Conservation (phyloP, 257 asterid species). For the Schizonepeta tenuifolia region DNA sequence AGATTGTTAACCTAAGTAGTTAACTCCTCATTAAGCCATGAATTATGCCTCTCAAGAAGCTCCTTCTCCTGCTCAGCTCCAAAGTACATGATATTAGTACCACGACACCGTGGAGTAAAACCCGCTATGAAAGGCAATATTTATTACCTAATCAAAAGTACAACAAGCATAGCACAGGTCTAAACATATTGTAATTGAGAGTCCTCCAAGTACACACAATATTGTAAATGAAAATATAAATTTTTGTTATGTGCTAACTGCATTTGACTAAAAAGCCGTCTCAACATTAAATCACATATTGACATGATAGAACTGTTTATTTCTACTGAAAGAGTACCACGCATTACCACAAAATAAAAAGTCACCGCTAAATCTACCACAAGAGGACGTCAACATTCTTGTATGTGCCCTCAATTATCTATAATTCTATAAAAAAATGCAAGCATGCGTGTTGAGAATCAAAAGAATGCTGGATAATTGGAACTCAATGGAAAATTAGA, state of each 20-base stretch:
- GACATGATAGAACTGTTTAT: background rate
- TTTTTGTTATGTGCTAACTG: background rate
- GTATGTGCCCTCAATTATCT: background rate
- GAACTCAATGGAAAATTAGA: background rate
- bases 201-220: background rate
- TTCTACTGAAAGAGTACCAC: background rate
- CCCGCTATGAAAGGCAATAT: conserved; percentile 1
- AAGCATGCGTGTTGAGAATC: background rate
- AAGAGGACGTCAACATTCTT: background rate
- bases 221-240: background rate
- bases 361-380: no score
- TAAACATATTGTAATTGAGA: conserved; percentile 1
- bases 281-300: background rate
- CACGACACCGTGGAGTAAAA: background rate
- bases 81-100: conserved; percentile 28
- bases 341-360: background rate
- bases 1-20: conserved; percentile 61
- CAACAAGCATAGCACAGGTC: conserved; percentile 4
- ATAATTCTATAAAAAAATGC: background rate
- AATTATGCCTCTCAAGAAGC: conserved; percentile 86
- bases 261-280: background rate
- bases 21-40: conserved; percentile 94
- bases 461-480: background rate
- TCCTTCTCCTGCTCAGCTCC: conserved; percentile 80
- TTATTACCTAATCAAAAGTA: background rate